A percentile compares a stretch with the other conserved stretches of the same genome.
These are phyloP conservation scores for Asterella californica DNA, from an alignment of 225 moss, liverwort and hornwort species.

Conservation along the genomic window DNA sequence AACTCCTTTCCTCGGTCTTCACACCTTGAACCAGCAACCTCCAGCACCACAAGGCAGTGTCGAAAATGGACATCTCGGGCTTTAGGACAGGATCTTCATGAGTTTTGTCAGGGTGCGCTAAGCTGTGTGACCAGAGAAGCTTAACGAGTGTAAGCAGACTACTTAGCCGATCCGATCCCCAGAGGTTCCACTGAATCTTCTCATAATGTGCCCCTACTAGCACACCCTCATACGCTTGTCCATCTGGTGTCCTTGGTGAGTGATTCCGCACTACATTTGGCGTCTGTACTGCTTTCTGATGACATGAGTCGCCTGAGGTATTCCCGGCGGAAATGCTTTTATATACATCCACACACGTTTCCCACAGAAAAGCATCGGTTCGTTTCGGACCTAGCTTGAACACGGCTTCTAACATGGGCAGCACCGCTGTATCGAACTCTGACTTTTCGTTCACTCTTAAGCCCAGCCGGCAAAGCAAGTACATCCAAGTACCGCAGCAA, in stretches of 20 bases:
- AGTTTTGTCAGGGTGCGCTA: background rate
- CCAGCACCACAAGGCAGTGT: constrained; percentile 29
- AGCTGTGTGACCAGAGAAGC: constrained; percentile 19
- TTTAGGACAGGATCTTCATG: background rate
- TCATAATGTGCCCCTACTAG: constrained; percentile 10
- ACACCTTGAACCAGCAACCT: constrained; percentile 29
- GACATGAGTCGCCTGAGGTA: background rate
- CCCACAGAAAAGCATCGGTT: constrained; percentile 28
- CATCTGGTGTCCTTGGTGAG: constrained; percentile 26
- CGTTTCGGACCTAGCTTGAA: constrained; percentile 19
- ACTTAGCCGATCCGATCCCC: constrained; percentile 20
- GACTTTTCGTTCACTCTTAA: constrained; percentile 16
- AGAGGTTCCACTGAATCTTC: background rate
- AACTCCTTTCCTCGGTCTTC: constrained; percentile 30
- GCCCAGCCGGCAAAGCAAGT: constrained; percentile 34
- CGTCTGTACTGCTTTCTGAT: background rate
- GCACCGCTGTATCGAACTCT: constrained; percentile 24
- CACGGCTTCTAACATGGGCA: constrained; percentile 40
- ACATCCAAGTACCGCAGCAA: constrained; percentile 40
- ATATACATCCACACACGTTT: constrained; percentile 30
- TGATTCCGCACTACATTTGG: background rate
- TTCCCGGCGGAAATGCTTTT: constrained; percentile 17
- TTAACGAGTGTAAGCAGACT: constrained; percentile 12
- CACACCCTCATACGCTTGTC: constrained; percentile 6
- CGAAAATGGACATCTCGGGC: background rate